These are phyloP conservation scores for Kwoniella sp. DNA, from an alignment of 768 basidiomycete genomes.

Conservation along the genomic window DNA sequence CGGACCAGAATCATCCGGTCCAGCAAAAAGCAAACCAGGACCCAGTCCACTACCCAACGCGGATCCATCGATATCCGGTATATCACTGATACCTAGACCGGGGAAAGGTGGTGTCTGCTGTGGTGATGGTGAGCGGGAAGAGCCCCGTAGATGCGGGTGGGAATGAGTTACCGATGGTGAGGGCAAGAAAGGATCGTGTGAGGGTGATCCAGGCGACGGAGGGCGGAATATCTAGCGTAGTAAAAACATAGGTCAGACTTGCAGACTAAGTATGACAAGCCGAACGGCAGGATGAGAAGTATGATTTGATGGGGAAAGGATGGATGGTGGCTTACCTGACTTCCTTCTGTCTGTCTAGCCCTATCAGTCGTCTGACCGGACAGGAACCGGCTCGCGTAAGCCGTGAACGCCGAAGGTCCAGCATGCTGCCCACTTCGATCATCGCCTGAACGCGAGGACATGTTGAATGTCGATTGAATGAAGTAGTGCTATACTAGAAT, in stretches of 20 bases:
- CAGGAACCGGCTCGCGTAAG: constrained; percentile 45
- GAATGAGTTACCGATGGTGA: constrained; percentile 42
- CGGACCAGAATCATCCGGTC: background rate
- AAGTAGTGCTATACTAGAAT: background rate
- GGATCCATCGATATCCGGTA: constrained; percentile 41
- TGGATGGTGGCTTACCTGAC: constrained; percentile 40
- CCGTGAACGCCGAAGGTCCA: constrained; percentile 45
- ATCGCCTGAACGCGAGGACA: background rate
- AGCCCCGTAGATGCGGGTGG: constrained; percentile 41
- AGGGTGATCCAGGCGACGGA: constrained; percentile 40
- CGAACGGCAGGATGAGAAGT: no score
- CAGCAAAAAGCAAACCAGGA: constrained; percentile 34
- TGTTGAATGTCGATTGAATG: background rate
- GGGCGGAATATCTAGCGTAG: constrained; percentile 39
- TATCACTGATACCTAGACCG: constrained; percentile 41
- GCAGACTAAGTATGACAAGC: background rate
- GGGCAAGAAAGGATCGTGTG: constrained; percentile 46
- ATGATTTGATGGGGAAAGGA: background rate
- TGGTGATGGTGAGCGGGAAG: constrained; percentile 38
- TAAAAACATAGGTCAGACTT: background rate
- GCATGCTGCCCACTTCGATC: constrained; percentile 12
- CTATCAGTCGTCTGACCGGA: constrained; percentile 27
- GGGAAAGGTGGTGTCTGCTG: constrained; percentile 44
- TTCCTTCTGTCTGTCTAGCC: constrained; percentile 25
- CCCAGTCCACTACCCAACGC: constrained; percentile 28